Base-by-base conservation (phyloP, 768 basidiomycete species). In the Rhizopogon vinicolor region DNA sequence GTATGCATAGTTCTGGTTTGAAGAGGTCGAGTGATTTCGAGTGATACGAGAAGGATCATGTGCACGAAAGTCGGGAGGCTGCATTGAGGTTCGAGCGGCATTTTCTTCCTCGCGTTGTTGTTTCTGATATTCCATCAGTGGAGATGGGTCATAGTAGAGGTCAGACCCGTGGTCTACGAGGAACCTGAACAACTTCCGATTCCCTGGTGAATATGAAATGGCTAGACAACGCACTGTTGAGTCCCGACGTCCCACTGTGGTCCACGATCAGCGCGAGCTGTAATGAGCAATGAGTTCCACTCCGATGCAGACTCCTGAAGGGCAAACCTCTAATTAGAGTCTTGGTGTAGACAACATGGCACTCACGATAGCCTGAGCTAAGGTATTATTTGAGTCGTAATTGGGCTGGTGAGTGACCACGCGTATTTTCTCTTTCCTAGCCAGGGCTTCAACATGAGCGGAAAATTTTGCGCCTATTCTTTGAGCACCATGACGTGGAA, bases 191-290 rank as follows among this genome's bases (percentile, higher is more conserved):
- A 29, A 12, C n/a, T 39, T 52, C 29, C 12, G 52, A 19, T 51
- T 51, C 35, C 14, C 22, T 41, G 35, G 10, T 28, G 37, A 14
- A 51, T 4, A 8, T 1, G 22, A 37, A 12, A 19, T 29, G 18
- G 42, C 5, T 19, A 44, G 35, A 29, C 33, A 46, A 78, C 87
- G 61, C 61, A 92, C 91, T 88, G 85, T 67, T 93, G 90, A 13
- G 91, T 91, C 16, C 88, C 88, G 40, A 91, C 76, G 66, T 93
- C 91, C 90, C 90, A 93, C 63, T 91, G 90, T 3, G 91, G 91
- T 0, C 91, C 91, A 57, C 91, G 77, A 56, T 87, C 84, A 7
- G 90, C 91, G 39, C 91, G 81, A 3, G 91, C 91, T 28, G 85
- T 86, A 57, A 83, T 79, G 44, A 93, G 75, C 52, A 91, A 62